Evolutionary conservation across 805 yeast genomes (phyloP), one percentile per base, ranked within the genome.

Genomic region (Candida ovalis): DNA sequence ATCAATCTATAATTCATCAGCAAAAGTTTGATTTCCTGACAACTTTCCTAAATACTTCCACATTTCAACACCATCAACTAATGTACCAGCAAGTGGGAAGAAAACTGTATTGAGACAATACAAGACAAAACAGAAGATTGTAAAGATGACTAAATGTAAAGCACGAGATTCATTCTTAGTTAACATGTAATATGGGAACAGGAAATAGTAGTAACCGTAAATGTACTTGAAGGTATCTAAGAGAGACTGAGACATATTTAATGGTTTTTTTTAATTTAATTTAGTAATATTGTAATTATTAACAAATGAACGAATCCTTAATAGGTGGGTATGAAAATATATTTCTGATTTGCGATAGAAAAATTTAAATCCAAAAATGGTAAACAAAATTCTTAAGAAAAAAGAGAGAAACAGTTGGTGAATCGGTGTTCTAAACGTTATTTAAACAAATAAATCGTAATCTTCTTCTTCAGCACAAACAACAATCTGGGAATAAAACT

Each of bases 151-250:
- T 37, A 53, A 28, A 39, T 55, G 59, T 17, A 55, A 52, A 28
- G 62, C 46, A 19, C 66, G 49, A 21, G 71, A 59, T 62, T 76
- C 81, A 28, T 67, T 62, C 41, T 60, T 64, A 22, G 81, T 76
- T 66, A 76, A 67, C 80, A 76, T 76, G 61, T 63, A 70, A 52
- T 69, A 70, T 13, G 81, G 81, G 49, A 76, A 69, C 52, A 69
- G 69, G 62, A 68, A 68, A 61, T 70, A 75, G 62, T 75, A 74
- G 52, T 48, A 56, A 21, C 53, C 55, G 47, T 60, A 61, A 4
- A 48, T 45, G 43, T 45, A 52, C 43, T 52, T 51, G 40, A 55
- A 15, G 9, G 43, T 41, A 6, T 39, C 38, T n/a, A 35, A 25
- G 10, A 10, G 21, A 18, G 19, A n/a, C 37, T n/a, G 18, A 17